A percentile compares a stretch with the other conserved stretches of the same genome.
Evolutionary conservation across 306 rosid species (phyloP).

Genomic region (Datisca glomerata): DNA sequence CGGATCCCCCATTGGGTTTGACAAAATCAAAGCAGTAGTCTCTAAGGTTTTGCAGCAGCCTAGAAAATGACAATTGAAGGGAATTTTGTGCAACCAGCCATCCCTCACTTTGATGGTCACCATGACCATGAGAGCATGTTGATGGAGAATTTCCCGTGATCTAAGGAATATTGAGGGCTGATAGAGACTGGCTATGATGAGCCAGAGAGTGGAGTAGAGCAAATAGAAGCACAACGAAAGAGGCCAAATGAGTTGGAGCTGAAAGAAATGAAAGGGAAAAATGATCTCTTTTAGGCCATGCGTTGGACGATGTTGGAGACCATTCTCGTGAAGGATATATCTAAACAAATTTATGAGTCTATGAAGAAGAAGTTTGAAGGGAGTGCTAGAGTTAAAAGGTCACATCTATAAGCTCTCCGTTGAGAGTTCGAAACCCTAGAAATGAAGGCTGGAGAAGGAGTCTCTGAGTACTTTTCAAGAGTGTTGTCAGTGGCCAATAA

Average conservation of each 20-base stretch:
- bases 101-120: slow-evolving; percentile 9
- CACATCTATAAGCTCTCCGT: background rate
- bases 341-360: slow-evolving; percentile 1
- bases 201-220: slow-evolving; percentile 1
- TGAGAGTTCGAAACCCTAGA: slow-evolving; percentile 7
- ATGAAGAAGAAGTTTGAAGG: slow-evolving; percentile 3
- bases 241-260: background rate
- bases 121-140: slow-evolving; percentile 12
- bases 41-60: slow-evolving; percentile 2
- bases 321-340: no score
- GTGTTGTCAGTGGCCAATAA: slow-evolving; percentile 10
- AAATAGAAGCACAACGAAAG: background rate
- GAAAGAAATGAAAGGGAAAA: background rate
- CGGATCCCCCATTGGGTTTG: slow-evolving; percentile 1
- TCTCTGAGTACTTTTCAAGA: slow-evolving; percentile 3
- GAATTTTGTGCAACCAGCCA: slow-evolving; percentile 4
- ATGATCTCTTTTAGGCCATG: slow-evolving; percentile 4
- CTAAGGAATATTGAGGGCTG: slow-evolving; percentile 4
- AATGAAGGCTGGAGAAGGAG: background rate
- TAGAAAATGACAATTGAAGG: slow-evolving; percentile 4
- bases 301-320: no score
- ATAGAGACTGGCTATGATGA: slow-evolving; percentile 7
- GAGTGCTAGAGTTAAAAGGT: background rate
- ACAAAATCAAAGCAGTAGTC: background rate
- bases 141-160: slow-evolving; percentile 4